phyloP scores from a whole-genome alignment of 129 eudicot genomes.

The Arctium lappa region DNA sequence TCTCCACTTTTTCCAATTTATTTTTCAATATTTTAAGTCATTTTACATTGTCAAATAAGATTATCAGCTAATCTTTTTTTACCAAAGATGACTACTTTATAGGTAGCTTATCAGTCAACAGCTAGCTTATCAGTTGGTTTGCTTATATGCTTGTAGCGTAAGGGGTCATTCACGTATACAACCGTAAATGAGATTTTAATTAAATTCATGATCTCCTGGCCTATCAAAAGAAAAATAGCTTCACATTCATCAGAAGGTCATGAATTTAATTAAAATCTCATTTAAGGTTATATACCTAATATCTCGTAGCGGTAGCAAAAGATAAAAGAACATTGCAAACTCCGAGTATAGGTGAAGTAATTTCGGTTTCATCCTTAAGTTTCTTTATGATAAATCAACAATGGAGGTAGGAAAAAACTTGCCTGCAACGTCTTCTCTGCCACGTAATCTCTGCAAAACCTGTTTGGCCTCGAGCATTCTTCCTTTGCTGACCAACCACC shows the following conservation, averaged over 20 bases:
- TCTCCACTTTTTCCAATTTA: too few species aligned
- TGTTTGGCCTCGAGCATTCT: conserved; percentile 72
- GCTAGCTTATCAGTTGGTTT: background rate
- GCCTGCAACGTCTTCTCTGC: conserved; percentile 86
- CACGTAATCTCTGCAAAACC: conserved; percentile 76
- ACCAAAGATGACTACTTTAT: too few species aligned
- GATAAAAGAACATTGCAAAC: background rate
- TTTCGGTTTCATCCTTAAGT: background rate
- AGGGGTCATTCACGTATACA: background rate
- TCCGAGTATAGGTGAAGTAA: background rate
- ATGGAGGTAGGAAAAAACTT: conserved; percentile 18
- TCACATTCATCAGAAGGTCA: too few species aligned
- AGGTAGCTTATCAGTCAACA: too few species aligned
- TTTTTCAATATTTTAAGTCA: background rate
- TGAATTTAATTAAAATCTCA: too few species aligned
- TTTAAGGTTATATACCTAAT: too few species aligned
- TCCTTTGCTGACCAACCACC: conserved; percentile 98
- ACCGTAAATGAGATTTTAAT: too few species aligned
- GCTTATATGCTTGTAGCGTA: background rate
- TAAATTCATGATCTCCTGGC: too few species aligned
- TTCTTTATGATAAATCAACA: background rate
- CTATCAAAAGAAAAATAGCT: too few species aligned
- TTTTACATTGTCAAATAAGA: background rate
- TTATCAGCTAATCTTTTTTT: too few species aligned
- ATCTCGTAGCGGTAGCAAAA: background rate